Evolutionary conservation across 208 protist genomes (phyloP), one percentile per base, ranked within the genome.

Genomic region (Acanthamoeba healyi): DNA sequence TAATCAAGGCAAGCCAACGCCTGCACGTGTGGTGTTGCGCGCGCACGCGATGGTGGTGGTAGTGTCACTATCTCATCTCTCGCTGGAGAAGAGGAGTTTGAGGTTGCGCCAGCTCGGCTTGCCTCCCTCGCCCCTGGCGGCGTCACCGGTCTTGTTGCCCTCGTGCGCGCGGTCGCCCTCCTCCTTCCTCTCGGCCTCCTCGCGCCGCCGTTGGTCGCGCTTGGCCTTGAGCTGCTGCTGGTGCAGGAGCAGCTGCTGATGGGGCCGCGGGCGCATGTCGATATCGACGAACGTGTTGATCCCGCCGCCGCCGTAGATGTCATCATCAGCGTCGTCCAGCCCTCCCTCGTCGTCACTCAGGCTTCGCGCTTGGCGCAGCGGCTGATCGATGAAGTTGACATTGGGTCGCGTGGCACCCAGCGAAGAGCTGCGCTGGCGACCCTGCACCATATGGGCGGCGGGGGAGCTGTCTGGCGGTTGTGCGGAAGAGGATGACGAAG

Each of bases 61-160:
- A n/a, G n/a, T n/a, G n/a, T n/a, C n/a, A n/a, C 10, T 38, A 32
- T 6, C 14, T 77, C 67, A 77, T 36, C 67, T 7, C 17, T 77
- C 67, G 38, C 67, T 44, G 19, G 67, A 77, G 38, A 77, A 77
- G 36, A 77, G 36, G 34, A 77, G 67, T 36, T 77, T 77, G 67
- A 77, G 67, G 67, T 77, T 77, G n/a, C 67, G 67, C 67, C 67
- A 77, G 67, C 34, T 77, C 14, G 67, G 34, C 67, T 77, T 77
- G 38, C 34, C 9, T 2, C 67, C 19, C 17, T 44, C 67, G 29
- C 67, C 34, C 38, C 26, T 44, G 67, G 5, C 26, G 29, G 34
- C 38, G 67, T 77, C 17, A 5, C 26, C 19, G 12, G 5, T 26
- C 51, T 10, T 26, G 17, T 4, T 58, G n/a, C n/a, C n/a, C 36